Evolutionary conservation across 257 asterid species (phyloP).

Genomic region (Craterostigma plantagineum): DNA sequence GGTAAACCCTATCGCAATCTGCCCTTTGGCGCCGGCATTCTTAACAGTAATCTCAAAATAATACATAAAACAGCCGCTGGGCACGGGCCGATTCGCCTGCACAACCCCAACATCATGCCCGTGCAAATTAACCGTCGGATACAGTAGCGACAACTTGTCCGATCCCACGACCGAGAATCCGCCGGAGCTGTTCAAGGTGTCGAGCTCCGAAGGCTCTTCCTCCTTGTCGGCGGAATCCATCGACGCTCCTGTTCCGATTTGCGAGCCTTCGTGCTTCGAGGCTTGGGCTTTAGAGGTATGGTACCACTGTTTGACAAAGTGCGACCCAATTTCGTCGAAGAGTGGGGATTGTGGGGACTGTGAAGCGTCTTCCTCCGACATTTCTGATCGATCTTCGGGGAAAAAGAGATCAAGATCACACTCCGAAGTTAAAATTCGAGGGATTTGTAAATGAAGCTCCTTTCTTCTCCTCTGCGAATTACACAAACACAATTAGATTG

Average conservation of each 20-base stretch:
- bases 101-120: slow-evolving; percentile 88
- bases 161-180: slow-evolving; percentile 64
- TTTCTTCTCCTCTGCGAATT: too few species aligned
- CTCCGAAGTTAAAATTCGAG: too few species aligned
- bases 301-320: slow-evolving; percentile 65
- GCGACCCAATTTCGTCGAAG: slow-evolving; percentile 38
- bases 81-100: slow-evolving; percentile 75
- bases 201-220: slow-evolving; percentile 56
- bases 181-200: slow-evolving; percentile 62
- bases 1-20: slow-evolving; percentile 76
- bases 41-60: slow-evolving; percentile 71
- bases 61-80: slow-evolving; percentile 50
- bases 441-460: too few species aligned
- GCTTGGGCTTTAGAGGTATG: slow-evolving; percentile 35
- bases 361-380: slow-evolving; percentile 22
- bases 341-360: slow-evolving; percentile 21
- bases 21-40: slow-evolving; percentile 76
- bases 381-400: neutral
- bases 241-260: slow-evolving; percentile 8
- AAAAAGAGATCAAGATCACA: too few species aligned
- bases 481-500: too few species aligned
- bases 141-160: slow-evolving; percentile 63
- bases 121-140: slow-evolving; percentile 44
- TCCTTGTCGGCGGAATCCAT: slow-evolving; percentile 28
- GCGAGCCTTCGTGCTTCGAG: slow-evolving; percentile 16